Evolutionary conservation across 441 rosid genomes (phyloP).

Genomic region (Gossypium gossypioides): DNA sequence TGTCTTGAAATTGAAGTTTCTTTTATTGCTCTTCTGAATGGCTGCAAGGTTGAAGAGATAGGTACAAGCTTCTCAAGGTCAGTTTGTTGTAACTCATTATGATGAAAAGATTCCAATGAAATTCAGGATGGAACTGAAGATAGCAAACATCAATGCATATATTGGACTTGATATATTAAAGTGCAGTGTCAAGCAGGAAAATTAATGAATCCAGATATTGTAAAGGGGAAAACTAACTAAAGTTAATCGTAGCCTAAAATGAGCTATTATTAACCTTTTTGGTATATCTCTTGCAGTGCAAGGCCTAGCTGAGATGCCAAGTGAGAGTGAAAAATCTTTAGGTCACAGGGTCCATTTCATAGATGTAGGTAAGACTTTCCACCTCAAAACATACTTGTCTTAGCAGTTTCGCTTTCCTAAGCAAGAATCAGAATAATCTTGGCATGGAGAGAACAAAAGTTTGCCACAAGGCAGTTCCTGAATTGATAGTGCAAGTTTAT

Average conservation of each 20-base stretch:
- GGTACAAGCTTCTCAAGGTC: background rate
- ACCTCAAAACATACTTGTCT: slow-evolving; percentile 13
- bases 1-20: background rate
- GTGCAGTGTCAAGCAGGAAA: slow-evolving; percentile 1
- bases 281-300: slow-evolving; percentile 17
- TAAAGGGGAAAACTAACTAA: background rate
- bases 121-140: background rate
- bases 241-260: background rate
- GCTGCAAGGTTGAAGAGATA: slow-evolving; percentile 6
- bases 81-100: background rate
- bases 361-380: slow-evolving; percentile 5
- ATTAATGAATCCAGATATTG: background rate
- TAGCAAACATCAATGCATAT: background rate
- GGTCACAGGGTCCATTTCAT: slow-evolving; percentile 8
- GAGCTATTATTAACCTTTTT: background rate
- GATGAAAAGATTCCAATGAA: background rate
- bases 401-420: background rate
- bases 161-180: background rate
- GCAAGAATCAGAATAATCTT: background rate
- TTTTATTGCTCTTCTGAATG: background rate
- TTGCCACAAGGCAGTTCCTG: slow-evolving; percentile 9
- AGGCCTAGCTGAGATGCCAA: slow-evolving; percentile 14
- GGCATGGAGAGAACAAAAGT: slow-evolving; percentile 13
- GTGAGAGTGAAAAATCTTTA: slow-evolving; percentile 10
- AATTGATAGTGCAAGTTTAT: slow-evolving; percentile 15